Evolutionary conservation across 768 basidiomycete species (phyloP).

Genomic region (Naematelia encephala): DNA sequence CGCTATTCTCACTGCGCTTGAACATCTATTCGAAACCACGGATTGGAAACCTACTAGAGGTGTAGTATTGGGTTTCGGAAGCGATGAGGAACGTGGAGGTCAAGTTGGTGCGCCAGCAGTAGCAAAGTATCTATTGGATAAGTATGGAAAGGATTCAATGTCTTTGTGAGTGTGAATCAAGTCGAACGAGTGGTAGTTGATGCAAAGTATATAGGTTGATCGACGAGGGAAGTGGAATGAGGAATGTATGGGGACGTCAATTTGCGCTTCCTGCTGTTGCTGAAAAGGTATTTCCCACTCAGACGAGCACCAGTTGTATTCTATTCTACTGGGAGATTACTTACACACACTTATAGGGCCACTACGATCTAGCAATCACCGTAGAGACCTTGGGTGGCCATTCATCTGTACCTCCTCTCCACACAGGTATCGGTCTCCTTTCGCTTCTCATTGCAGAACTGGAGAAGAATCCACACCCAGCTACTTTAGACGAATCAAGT

Average conservation of each 20-base stretch:
- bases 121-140: conserved; percentile 55
- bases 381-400: conserved; percentile 66
- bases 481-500: conserved; percentile 38
- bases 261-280: conserved; percentile 48
- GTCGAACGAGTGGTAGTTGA: too few species aligned
- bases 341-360: conserved; percentile 52
- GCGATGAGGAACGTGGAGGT: conserved; percentile 66
- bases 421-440: conserved; percentile 78
- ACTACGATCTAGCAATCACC: conserved; percentile 35
- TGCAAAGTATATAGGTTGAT: conserved; percentile 54
- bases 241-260: conserved; percentile 33
- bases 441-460: conserved; percentile 64
- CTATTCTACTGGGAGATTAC: conserved; percentile 50
- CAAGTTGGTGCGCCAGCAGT: conserved; percentile 52
- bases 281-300: conserved; percentile 40
- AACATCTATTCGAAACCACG: conserved; percentile 60
- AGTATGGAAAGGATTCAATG: conserved; percentile 70
- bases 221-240: conserved; percentile 73
- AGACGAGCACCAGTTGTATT: conserved; percentile 24
- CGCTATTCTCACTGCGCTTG: conserved; percentile 57
- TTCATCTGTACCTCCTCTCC: conserved; percentile 73
- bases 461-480: conserved; percentile 60
- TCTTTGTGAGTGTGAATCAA: conserved; percentile 54
- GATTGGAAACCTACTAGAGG: conserved; percentile 59
- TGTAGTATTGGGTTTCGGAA: conserved; percentile 54